Base-by-base conservation (phyloP, 331 rosid species). In the Ulmus americana region DNA sequence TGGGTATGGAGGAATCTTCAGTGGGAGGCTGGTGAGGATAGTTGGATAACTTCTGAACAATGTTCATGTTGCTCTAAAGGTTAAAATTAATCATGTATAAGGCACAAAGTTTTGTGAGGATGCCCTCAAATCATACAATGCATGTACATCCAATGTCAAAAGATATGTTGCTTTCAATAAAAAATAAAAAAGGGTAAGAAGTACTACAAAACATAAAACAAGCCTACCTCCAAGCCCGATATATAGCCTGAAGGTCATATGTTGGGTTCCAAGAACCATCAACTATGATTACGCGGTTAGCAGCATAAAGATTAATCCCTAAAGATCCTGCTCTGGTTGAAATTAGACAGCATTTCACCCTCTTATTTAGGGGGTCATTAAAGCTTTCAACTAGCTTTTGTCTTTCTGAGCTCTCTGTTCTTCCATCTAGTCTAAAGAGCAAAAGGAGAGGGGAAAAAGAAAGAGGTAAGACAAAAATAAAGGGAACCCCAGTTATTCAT, bases 261-360 rank as follows among this genome's bases (percentile, higher is more conserved):
- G 98, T 92, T 1, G 98, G 98, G 77, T 92, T 92, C 98, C 98
- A 92, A 80, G 98, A 89, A 54, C 97, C 98, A 72, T 92, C 98
- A 72, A 92, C 95, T 71, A 92, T 87, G 64, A 92, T 84, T 64
- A 92, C 98, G 4, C 98, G 96, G 63, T 92, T 92, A 64, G 98
- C 98, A 68, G 98, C 88, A 83, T 92, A 86, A 57, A 92, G 95
- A 87, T 92, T 92, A 68, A 92, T 92, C 65, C 97, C 98, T 73
- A 92, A 77, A 44, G 98, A 86, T 74, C 97, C 95, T 12, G 98
- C 97, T 77, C 94, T 72, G 10, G 98, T 92, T 54, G 98, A 92
- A 74, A 92, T 92, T 76, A 92, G 69, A 69, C 81, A 72, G 78
- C 98, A 92, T 77, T 92, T 89, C 66, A 92, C 98, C 74, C 98